phyloP scores from a whole-genome alignment of 805 yeast genomes.

The Komagataella pseudopastoris region DNA sequence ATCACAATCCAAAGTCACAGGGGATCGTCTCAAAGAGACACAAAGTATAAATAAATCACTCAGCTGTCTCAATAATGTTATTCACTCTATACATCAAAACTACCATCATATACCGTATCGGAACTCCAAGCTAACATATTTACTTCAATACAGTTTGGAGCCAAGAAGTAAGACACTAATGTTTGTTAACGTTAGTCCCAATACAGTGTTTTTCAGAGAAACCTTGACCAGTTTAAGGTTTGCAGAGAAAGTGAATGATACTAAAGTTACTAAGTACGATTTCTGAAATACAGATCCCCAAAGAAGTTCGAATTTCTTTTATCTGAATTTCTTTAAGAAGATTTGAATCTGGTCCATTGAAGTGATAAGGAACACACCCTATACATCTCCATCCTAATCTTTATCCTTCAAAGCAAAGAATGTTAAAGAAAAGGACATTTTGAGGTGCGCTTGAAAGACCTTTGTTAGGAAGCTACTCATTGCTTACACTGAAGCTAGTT shows the following conservation, averaged over 20 bases:
- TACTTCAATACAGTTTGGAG: conserved; percentile 70
- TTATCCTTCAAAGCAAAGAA: too few relatives aligned
- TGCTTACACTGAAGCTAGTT: too few relatives aligned
- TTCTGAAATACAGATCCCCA: not conserved
- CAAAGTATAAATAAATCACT: conserved; percentile 81
- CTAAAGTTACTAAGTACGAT: conserved; percentile 11
- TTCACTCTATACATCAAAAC: conserved; percentile 42
- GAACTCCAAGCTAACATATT: conserved; percentile 65
- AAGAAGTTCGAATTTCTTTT: too few relatives aligned
- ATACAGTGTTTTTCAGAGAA: conserved; percentile 48
- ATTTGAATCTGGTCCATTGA: too few relatives aligned
- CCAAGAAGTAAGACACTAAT: conserved; percentile 84
- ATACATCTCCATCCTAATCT: too few relatives aligned
- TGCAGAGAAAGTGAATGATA: conserved; percentile 70
- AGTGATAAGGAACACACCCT: too few relatives aligned
- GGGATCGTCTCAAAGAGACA: conserved; percentile 75
- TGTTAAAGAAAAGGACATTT: too few relatives aligned
- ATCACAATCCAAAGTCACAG: conserved; percentile 59
- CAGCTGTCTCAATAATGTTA: conserved; percentile 84
- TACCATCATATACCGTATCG: conserved; percentile 50
- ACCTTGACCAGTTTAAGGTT: conserved; percentile 77
- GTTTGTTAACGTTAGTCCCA: conserved; percentile 83
- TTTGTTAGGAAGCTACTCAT: too few relatives aligned
- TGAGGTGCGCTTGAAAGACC: too few relatives aligned
- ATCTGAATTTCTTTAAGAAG: not conserved